Evolutionary conservation across 2,329 filamentous ascomycete species (phyloP), one percentile per base, ranked within the genome.

Genomic region (Aureobasidium mangrovei): DNA sequence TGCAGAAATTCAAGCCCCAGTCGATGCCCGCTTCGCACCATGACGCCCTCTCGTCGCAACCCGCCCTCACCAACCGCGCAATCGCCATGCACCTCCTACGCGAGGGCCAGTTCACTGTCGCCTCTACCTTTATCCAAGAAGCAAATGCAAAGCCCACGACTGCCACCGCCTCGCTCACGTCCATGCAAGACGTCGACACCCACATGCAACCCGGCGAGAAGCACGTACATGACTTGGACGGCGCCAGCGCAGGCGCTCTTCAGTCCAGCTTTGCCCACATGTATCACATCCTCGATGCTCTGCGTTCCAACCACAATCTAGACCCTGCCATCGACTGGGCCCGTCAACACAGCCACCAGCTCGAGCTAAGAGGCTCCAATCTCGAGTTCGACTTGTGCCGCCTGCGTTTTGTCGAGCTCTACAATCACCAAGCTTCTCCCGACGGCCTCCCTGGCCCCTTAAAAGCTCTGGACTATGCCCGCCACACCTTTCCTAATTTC

Each of bases 1-100:
- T 26, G 1, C 58, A 83, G 77, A 80, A 85, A 64, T 85, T 83
- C 66, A 84, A 84, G 71, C 79, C 81, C 58, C 80, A 80, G 58
- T 81, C 83, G 10, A 75, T 86, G 10, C 82, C 91, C 0, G 86
- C 84, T 10, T 86, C 83, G 64, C 86, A 91, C 56, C 84, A 89
- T 63, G 89, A 95, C 69, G 85, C 84, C 33, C 82, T 96, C 69
- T 83, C 82, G 1, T 80, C 84, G 24, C 83, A 94, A 60, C 79
- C 86, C 3, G 76, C 79, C 12, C 77, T 96, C 9, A 88, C 97
- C 66, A 94, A 96, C 71, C 83, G 91, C 55, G 91, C 93, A 5
- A 94, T 98, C 62, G 88, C 88, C 7, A 96, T 97, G 90, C 93
- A 98, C 66, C 79, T 98, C 26, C 79, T 98, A 38, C 87, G 93